Conservation (phyloP, 345 rosid genomes). For the Lepidium sativum region DNA sequence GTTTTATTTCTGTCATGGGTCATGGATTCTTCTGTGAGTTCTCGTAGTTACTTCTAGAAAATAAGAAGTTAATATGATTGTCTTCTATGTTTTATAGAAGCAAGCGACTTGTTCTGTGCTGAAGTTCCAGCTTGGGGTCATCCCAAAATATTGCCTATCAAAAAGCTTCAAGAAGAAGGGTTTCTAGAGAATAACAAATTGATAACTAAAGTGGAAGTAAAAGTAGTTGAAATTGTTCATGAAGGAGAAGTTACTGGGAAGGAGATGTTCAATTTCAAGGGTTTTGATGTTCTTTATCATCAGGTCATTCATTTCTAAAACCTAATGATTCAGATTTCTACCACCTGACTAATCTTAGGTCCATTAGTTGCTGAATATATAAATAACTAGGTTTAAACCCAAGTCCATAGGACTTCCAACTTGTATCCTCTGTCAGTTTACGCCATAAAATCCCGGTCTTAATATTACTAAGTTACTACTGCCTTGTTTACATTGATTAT, state of each 20-base stretch:
- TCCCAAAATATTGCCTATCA: background rate
- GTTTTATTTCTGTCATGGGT: too few species aligned
- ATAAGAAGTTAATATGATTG: too few species aligned
- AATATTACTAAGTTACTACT: too few species aligned
- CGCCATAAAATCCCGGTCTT: too few species aligned
- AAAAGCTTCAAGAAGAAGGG: background rate
- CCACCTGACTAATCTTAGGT: too few species aligned
- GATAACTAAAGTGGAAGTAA: background rate
- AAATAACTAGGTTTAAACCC: too few species aligned
- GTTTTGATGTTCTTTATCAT: background rate
- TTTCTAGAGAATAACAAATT: background rate
- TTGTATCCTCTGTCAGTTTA: too few species aligned
- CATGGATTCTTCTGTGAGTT: too few species aligned
- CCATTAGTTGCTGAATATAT: too few species aligned
- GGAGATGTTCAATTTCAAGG: background rate
- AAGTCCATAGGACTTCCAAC: too few species aligned
- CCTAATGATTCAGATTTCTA: too few species aligned
- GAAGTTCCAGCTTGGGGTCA: background rate
- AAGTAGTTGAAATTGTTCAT: slow-evolving; percentile 5
- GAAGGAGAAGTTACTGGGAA: background rate
- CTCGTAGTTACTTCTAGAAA: too few species aligned
- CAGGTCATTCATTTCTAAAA: background rate
- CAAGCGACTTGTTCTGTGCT: background rate
- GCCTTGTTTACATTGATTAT: background rate
- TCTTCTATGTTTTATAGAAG: background rate